phyloP scores from a whole-genome alignment of 2,329 filamentous ascomycete species.

The Claviceps sp. region DNA sequence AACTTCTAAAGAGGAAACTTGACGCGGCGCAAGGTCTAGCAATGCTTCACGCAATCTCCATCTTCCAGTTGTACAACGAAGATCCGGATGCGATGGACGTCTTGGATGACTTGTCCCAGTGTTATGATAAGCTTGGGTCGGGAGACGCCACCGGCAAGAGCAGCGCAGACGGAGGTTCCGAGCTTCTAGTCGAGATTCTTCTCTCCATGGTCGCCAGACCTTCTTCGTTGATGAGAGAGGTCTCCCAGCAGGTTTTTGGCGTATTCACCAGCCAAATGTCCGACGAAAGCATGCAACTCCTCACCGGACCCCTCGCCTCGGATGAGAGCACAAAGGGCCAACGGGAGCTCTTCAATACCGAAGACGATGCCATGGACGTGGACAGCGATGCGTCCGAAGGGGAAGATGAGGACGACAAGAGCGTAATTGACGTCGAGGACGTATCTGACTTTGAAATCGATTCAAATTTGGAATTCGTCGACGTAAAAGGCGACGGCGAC shows the following conservation, averaged over 20 bases:
- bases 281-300: constrained; percentile 52
- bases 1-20: constrained; percentile 31
- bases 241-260: constrained; percentile 78
- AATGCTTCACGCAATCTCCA: constrained; percentile 69
- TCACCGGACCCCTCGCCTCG: constrained; percentile 56
- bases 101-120: constrained; percentile 67
- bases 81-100: constrained; percentile 76
- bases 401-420: constrained; percentile 21
- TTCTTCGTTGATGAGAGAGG: constrained; percentile 71
- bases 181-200: constrained; percentile 73
- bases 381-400: constrained; percentile 30
- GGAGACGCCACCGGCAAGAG: constrained; percentile 31
- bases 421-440: constrained; percentile 7
- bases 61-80: constrained; percentile 82
- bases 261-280: constrained; percentile 68
- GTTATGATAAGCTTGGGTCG: constrained; percentile 52
- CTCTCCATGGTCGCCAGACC: constrained; percentile 81
- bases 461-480: constrained; percentile 37
- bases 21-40: constrained; percentile 50
- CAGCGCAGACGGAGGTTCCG: constrained; percentile 45
- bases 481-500: constrained; percentile 30
- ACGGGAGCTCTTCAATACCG: constrained; percentile 67
- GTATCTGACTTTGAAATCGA: constrained; percentile 14
- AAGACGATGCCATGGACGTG: constrained; percentile 44
- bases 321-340: constrained; percentile 76